Evolutionary conservation across 2,329 filamentous ascomycete species (phyloP).

Genomic region (Trichoderma sp.): DNA sequence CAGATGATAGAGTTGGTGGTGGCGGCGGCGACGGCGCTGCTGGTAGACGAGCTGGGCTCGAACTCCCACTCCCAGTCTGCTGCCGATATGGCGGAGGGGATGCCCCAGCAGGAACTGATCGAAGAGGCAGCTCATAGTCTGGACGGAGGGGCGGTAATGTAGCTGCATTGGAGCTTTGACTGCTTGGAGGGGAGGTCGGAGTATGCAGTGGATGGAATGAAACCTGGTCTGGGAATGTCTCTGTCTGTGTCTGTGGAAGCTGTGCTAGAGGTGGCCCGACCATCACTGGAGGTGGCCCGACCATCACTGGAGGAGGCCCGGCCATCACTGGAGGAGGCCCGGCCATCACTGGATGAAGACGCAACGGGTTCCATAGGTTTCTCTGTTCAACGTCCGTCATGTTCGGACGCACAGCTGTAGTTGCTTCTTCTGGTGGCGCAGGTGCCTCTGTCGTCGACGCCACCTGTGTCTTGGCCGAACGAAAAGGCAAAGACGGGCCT

Average conservation of each 20-base stretch:
- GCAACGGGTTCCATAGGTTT: too few relatives aligned
- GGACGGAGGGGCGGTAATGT: neutral
- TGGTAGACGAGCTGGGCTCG: neutral
- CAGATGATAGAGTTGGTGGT: neutral
- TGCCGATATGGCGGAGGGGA: neutral
- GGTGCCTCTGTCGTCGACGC: neutral
- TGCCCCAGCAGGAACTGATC: neutral
- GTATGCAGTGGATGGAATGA: neutral
- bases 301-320: too few relatives aligned
- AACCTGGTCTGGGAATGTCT: neutral
- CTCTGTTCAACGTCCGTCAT: neutral
- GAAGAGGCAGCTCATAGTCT: neutral
- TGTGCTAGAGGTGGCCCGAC: too few relatives aligned
- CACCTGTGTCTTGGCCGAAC: neutral
- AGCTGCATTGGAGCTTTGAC: neutral
- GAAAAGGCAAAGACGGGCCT: neutral
- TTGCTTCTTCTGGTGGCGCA: neutral
- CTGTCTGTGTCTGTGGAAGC: neutral
- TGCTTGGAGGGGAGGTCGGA: neutral
- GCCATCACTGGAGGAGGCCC: neutral
- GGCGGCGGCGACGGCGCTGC: neutral
- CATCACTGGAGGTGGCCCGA: too few relatives aligned
- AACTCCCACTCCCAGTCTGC: neutral
- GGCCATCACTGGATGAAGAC: neutral
- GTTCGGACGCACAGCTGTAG: neutral